Percentiles rank a stretch among this genome's conserved stretches.
phyloP scores from a whole-genome alignment of 306 rosid species.

The Rosa multiflora region DNA sequence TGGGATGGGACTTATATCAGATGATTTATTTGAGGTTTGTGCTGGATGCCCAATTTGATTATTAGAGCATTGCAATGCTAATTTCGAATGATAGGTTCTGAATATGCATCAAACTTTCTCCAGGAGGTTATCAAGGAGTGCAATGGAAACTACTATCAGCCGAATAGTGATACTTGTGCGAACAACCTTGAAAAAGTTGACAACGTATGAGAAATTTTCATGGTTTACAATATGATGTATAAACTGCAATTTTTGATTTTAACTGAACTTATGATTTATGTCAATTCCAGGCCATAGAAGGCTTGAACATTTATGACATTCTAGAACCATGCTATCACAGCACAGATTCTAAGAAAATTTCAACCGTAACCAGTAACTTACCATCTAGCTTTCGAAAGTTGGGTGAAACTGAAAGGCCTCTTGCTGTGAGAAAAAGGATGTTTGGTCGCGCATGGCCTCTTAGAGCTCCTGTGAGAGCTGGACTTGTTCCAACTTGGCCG shows the following conservation, averaged over 20 bases:
- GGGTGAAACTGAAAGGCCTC: conserved; percentile 81
- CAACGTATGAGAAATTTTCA: conserved; percentile 43
- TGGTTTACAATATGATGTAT: background rate
- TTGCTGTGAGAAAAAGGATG: conserved; percentile 85
- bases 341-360: conserved; percentile 27
- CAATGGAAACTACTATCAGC: conserved; percentile 53
- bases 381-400: conserved; percentile 71
- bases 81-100: conserved; percentile 19
- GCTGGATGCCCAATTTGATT: background rate
- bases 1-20: conserved; percentile 94
- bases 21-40: conserved; percentile 75
- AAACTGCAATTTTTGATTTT: conserved; percentile 11
- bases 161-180: conserved; percentile 36
- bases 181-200: conserved; percentile 58
- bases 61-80: background rate
- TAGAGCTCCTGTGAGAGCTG: conserved; percentile 86
- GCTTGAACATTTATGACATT: conserved; percentile 73
- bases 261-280: conserved; percentile 14
- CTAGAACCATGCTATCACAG: conserved; percentile 90
- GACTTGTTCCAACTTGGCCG: conserved; percentile 89
- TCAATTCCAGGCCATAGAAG: conserved; percentile 52
- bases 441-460: conserved; percentile 98
- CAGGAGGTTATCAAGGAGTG: conserved; percentile 61
- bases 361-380: conserved; percentile 35
- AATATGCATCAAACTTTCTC: conserved; percentile 21